Base-by-base conservation (phyloP, 768 basidiomycete species). In the Pholiota microspora region DNA sequence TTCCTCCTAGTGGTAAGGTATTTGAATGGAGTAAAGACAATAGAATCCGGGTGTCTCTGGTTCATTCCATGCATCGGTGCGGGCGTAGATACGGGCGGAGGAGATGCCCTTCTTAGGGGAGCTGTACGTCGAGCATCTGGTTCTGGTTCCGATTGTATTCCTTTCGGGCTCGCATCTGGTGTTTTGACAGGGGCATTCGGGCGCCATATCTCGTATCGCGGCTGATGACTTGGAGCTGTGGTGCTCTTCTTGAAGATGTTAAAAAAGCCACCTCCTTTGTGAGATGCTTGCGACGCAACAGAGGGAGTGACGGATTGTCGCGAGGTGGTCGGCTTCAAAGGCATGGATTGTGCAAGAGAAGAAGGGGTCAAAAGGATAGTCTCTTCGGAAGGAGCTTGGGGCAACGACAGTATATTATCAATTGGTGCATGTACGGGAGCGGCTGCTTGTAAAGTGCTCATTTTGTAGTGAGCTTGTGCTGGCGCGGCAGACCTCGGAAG, bases 291-390 rank as follows among this genome's bases (percentile, higher is more conserved):
- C 48, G 71, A 70, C 15, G 73, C 73, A 15, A 73, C 68, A 7
- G 79, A 75, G 35, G 71, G 68, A 21, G 73, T 69, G 13, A 72
- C 64, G 21, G 77, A 71, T 48, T 72, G 71, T 10, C 71, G 73
- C 12, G 77, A 77, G 32, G 59, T 55, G 15, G 75, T 72, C 10
- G 77, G 69, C 49, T 76, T 76, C 34, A 77, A 65, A 59, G 76
- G 69, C 54, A 75, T 69, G 8, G 78, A 79, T 0, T 72, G 79
- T 2, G 81, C 81, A 15, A 87, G 76, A 1, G 86, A 86, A 10
- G 85, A 86, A 4, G 86, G 85, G 0, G 86, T 88, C 62, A 75
- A 77, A 31, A 87, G 74, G 34, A 82, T 70, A 7, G 79, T 76
- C 44, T 85, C 84, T 49, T 78, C 71, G 10, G 79, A 80, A 16